Evolutionary conservation across 257 asterid genomes (phyloP).

Genomic region (Parsonsia alboflavescens): DNA sequence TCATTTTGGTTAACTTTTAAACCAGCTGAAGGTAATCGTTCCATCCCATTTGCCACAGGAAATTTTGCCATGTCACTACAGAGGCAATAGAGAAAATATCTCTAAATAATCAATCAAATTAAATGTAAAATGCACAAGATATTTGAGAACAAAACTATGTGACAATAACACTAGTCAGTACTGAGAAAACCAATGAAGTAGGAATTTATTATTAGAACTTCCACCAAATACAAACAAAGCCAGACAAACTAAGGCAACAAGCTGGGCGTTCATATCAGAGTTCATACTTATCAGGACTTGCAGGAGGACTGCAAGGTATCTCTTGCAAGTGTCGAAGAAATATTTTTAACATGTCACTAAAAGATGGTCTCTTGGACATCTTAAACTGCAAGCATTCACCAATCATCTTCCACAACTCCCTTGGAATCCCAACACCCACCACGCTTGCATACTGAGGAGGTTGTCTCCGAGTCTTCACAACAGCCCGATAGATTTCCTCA

Average conservation of each 20-base stretch:
- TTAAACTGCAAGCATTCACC: slow-evolving; percentile 97
- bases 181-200: not conserved
- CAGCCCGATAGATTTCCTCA: slow-evolving; percentile 86
- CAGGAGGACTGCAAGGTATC: slow-evolving; percentile 93
- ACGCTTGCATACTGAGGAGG: slow-evolving; percentile 98
- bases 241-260: slow-evolving; percentile 1
- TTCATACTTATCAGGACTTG: slow-evolving; percentile 93
- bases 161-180: not conserved
- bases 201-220: not conserved
- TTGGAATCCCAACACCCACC: slow-evolving; percentile 96
- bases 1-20: slow-evolving; percentile 43
- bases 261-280: slow-evolving; percentile 17
- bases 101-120: slow-evolving; percentile 1
- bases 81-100: slow-evolving; percentile 18
- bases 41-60: slow-evolving; percentile 56
- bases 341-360: slow-evolving; percentile 80
- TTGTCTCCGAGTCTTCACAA: slow-evolving; percentile 73
- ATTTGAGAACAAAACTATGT: not conserved
- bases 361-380: slow-evolving; percentile 84
- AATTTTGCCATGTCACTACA: slow-evolving; percentile 57
- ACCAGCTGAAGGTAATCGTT: slow-evolving; percentile 38
- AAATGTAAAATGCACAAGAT: not conserved
- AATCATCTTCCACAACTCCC: slow-evolving; percentile 98
- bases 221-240: not conserved
- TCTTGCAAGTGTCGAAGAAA: slow-evolving; percentile 93